phyloP scores from a whole-genome alignment of 2,329 filamentous ascomycete species.

The Nigrograna mackinnonii region DNA sequence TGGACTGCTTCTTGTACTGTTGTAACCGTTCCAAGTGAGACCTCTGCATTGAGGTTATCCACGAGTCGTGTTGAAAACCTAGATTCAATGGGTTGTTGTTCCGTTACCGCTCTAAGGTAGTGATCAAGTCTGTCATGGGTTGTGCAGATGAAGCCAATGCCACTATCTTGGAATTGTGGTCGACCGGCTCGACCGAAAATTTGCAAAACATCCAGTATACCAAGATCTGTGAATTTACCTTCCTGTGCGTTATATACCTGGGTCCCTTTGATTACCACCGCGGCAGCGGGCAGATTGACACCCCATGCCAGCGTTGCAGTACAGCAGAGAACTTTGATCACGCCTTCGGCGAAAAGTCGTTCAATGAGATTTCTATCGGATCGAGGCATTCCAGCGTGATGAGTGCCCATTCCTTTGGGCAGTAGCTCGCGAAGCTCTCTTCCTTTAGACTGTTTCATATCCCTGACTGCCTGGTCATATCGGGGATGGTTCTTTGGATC shows the following conservation, averaged over 20 bases:
- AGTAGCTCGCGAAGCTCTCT: slow-evolving; percentile 87
- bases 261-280: slow-evolving; percentile 97
- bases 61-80: slow-evolving; percentile 91
- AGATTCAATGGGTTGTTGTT: slow-evolving; percentile 97
- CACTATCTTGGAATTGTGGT: slow-evolving; percentile 95
- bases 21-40: slow-evolving; percentile 90
- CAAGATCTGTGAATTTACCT: slow-evolving; percentile 93
- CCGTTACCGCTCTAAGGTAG: slow-evolving; percentile 89
- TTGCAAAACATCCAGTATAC: slow-evolving; percentile 94
- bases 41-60: slow-evolving; percentile 95
- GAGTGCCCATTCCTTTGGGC: slow-evolving; percentile 88
- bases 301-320: slow-evolving; percentile 98
- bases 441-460: slow-evolving; percentile 84
- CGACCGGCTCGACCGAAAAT: slow-evolving; percentile 98
- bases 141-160: slow-evolving; percentile 97
- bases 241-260: slow-evolving; percentile 96
- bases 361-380: slow-evolving; percentile 97
- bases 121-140: slow-evolving; percentile 91
- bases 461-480: slow-evolving; percentile 78
- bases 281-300: slow-evolving; percentile 95
- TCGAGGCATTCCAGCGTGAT: slow-evolving; percentile 95
- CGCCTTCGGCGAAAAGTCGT: slow-evolving; percentile 83
- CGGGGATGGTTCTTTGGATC: slow-evolving; percentile 78
- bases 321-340: slow-evolving; percentile 97
- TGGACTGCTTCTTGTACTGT: slow-evolving; percentile 91